Conservation (phyloP, 805 yeast species). For the Wickerhamia fluorescens region DNA sequence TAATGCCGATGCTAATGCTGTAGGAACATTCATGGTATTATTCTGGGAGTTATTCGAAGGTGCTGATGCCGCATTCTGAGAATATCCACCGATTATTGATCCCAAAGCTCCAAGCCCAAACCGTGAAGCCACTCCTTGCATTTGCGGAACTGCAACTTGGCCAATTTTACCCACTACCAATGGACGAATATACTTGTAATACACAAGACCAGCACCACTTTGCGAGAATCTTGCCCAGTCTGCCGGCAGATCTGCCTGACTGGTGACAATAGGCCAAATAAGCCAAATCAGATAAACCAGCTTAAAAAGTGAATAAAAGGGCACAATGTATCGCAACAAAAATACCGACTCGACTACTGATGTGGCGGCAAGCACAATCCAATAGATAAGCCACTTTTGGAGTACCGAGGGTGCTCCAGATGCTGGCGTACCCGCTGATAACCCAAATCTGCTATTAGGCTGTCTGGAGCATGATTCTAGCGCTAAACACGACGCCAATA, state of each 20-base stretch:
- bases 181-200: slow-evolving; percentile 20
- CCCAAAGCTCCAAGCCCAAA: too few species aligned
- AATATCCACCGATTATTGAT: too few species aligned
- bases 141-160: too few species aligned
- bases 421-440: slow-evolving; percentile 7
- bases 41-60: too few species aligned
- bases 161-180: slow-evolving; percentile 14
- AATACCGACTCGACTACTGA: slow-evolving; percentile 35
- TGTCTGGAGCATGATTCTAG: slow-evolving; percentile 36
- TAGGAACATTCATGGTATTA: slow-evolving; percentile 1
- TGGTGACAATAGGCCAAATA: slow-evolving; percentile 36
- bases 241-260: slow-evolving; percentile 1
- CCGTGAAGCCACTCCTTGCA: too few species aligned
- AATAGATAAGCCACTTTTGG: slow-evolving; percentile 44
- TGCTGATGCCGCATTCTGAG: too few species aligned
- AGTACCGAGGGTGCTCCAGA: slow-evolving; percentile 10
- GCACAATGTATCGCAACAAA: slow-evolving; percentile 42
- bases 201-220: slow-evolving; percentile 28
- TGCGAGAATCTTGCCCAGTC: slow-evolving; percentile 23
- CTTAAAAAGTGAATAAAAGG: slow-evolving; percentile 46
- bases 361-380: slow-evolving; percentile 53
- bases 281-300: slow-evolving; percentile 54
- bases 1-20: slow-evolving; percentile 1
- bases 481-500: slow-evolving; percentile 54
- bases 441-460: slow-evolving; percentile 2